Conservation (phyloP, 208 protist species). For the Angomonas deanei region DNA sequence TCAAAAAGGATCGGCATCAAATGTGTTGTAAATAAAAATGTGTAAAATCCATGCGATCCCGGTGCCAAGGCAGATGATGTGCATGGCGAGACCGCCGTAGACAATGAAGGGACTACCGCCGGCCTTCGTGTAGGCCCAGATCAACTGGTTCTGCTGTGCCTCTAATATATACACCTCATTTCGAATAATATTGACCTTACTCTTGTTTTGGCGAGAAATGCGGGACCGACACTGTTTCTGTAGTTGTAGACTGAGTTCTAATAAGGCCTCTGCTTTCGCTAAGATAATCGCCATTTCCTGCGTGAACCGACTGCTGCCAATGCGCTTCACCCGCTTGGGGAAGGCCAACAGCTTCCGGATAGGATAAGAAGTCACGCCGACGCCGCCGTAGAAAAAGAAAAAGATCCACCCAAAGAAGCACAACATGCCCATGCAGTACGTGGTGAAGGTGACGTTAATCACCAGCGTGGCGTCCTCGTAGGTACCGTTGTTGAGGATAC, state of each 20-base stretch:
- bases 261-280: constrained; percentile 66
- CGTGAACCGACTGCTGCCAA: constrained; percentile 42
- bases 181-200: constrained; percentile 67
- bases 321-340: constrained; percentile 44
- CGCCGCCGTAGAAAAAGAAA: constrained; percentile 91
- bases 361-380: constrained; percentile 90
- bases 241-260: constrained; percentile 54
- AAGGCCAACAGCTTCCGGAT: constrained; percentile 42
- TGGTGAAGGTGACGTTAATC: constrained; percentile 58
- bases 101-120: constrained; percentile 61
- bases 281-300: constrained; percentile 79
- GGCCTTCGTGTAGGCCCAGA: constrained; percentile 68
- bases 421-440: constrained; percentile 77
- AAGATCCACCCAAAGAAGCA: constrained; percentile 84
- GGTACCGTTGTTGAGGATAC: constrained; percentile 6
- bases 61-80: constrained; percentile 51
- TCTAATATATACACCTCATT: constrained; percentile 88
- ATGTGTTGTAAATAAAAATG: constrained; percentile 83
- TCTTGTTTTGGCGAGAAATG: constrained; percentile 33
- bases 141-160: constrained; percentile 73
- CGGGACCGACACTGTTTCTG: constrained; percentile 26
- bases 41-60: constrained; percentile 85
- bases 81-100: constrained; percentile 41
- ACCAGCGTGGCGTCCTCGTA: constrained; percentile 17
- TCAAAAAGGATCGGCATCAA: constrained; percentile 58